phyloP scores from a whole-genome alignment of 1,284 basidiomycete genomes.

The Meira miltonrushii region DNA sequence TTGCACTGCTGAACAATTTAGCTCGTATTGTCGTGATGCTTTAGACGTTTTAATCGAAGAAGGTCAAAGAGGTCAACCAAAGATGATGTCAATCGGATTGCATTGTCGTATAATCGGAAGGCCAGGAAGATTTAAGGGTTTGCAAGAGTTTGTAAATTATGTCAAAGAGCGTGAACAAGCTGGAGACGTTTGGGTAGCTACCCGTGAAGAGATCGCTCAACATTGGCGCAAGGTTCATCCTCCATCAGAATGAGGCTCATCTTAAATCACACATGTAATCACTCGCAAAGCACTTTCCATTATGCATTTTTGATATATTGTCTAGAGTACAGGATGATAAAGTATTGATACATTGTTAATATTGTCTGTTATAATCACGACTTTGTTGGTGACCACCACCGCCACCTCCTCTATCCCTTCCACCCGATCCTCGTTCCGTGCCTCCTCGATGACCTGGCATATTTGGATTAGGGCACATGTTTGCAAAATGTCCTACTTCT shows the following conservation, averaged over 20 bases:
- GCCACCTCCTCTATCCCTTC: slow-evolving; percentile 10
- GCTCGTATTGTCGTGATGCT: slow-evolving; percentile 53
- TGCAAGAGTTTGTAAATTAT: slow-evolving; percentile 54
- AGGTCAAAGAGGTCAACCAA: slow-evolving; percentile 41
- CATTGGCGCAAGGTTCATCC: slow-evolving; percentile 44
- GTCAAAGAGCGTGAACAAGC: slow-evolving; percentile 34
- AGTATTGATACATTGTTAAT: background rate
- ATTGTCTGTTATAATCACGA: background rate
- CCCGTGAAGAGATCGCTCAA: slow-evolving; percentile 53
- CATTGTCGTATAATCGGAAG: slow-evolving; percentile 55
- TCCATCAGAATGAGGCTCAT: background rate
- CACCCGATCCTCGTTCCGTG: slow-evolving; percentile 20
- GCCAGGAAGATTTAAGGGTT: slow-evolving; percentile 52
- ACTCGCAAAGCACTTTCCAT: too few species aligned
- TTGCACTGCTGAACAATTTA: slow-evolving; percentile 52
- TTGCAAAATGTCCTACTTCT: slow-evolving; percentile 48
- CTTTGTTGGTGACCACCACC: background rate
- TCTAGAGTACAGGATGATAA: background rate
- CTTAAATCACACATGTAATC: background rate
- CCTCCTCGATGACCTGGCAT: slow-evolving; percentile 42
- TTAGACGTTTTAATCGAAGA: slow-evolving; percentile 54
- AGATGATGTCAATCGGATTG: slow-evolving; percentile 55
- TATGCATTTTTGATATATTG: background rate
- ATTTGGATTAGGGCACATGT: slow-evolving; percentile 41
- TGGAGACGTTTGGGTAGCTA: slow-evolving; percentile 54